A percentile compares a stretch with the other conserved stretches of the same genome.
phyloP scores from a whole-genome alignment of 2,329 filamentous ascomycete species.

The Capronia coronata region DNA sequence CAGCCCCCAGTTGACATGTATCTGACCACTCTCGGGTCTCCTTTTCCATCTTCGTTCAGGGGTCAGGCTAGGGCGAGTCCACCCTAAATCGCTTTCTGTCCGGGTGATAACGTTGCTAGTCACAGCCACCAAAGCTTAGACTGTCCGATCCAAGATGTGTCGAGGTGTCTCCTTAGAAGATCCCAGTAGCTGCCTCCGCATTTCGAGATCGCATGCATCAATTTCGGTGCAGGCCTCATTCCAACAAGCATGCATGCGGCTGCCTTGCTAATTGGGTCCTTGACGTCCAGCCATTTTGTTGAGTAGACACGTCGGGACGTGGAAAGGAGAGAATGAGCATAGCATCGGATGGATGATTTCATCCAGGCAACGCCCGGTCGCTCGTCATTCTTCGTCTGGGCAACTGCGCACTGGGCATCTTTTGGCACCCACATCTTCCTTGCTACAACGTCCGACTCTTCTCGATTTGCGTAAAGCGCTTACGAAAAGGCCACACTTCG shows the following conservation, averaged over 20 bases:
- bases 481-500: not conserved
- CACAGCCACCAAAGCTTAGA: slow-evolving; percentile 10
- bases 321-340: not conserved
- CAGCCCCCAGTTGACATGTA: not conserved
- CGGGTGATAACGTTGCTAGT: slow-evolving; percentile 4
- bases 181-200: not conserved
- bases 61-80: not conserved
- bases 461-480: not conserved
- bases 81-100: slow-evolving; percentile 1
- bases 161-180: not conserved
- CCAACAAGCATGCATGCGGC: not conserved
- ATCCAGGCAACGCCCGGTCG: not conserved
- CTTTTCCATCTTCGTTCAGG: not conserved
- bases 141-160: not conserved
- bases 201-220: not conserved
- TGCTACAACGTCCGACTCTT: not conserved
- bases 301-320: not conserved
- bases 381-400: not conserved
- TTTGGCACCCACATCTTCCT: not conserved
- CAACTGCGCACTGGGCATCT: slow-evolving; percentile 1
- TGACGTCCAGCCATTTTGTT: slow-evolving; percentile 1
- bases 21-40: not conserved
- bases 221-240: not conserved
- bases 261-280: no score
- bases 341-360: not conserved